Evolutionary conservation across 2,329 filamentous ascomycete genomes (phyloP), one percentile per base, ranked within the genome.

Genomic region (Penicillium rolfsii): DNA sequence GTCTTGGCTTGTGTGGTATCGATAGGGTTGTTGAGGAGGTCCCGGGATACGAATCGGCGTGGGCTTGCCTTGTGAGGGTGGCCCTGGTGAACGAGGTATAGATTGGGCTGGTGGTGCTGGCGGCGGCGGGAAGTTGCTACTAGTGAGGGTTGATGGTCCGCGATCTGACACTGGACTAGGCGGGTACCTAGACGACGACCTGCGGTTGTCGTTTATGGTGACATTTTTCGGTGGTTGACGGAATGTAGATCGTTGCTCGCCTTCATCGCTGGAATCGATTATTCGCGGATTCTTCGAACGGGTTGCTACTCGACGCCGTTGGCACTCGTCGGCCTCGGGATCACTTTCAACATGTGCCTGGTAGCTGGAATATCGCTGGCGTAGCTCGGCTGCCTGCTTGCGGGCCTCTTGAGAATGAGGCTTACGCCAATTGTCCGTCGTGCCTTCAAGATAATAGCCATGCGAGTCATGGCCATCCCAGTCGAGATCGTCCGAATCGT

Each of bases 301-400:
- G 1, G 35, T 11, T 26, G 55, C 67, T 28, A 33, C 67, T 28
- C 41, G 50, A 30, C 40, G 48, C 59, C 43, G 38, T 59, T 63
- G 60, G 24, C 60, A 55, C 12, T 62, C 66, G 52, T 62, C 70
- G 57, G 62, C 64, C 59, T 63, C 75, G 6, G 69, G 59, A 30
- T 78, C 76, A 46, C 70, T 77, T 57, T 74, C 73, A 12, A 77
- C 74, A 19, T 67, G 71, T n/a, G 76, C 72, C 60, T 78, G 76
- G 55, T 73, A 75, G 16, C 60, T 63, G 6, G 71, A 72, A 57
- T 76, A 77, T 52, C 68, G 55, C 26, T 70, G 72, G n/a, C 73
- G 71, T 54, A 70, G 54, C 26, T 68, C 63, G 24, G 71, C 63
- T 26, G 73, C 73, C 36, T 71, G 70, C n/a, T 69, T 64, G 38